Percentiles rank a stretch among this genome's conserved stretches.
These are phyloP conservation scores for Hortiboletus flavorubellus DNA, from an alignment of 768 basidiomycete species.

Conservation along the genomic window DNA sequence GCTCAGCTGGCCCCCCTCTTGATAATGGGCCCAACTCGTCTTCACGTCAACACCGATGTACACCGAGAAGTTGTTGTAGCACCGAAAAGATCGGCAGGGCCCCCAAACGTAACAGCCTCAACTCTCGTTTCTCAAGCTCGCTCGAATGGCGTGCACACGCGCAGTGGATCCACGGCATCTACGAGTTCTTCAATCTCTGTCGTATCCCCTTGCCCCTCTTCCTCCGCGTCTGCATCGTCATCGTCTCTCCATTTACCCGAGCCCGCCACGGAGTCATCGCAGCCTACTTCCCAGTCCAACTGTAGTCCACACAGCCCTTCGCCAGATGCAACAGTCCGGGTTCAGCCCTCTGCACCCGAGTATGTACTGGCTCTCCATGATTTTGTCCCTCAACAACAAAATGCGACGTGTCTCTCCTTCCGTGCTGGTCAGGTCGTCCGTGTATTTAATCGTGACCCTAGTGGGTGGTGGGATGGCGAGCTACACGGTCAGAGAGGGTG, in stretches of 20 bases:
- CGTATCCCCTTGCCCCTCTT: conserved; percentile 52
- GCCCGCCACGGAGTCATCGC: conserved; percentile 30
- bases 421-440: conserved; percentile 87
- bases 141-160: conserved; percentile 30
- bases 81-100: conserved; percentile 31
- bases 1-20: conserved; percentile 1
- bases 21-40: conserved; percentile 43
- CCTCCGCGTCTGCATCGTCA: conserved; percentile 44
- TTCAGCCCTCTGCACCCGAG: conserved; percentile 43
- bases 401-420: conserved; percentile 83
- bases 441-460: conserved; percentile 81
- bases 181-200: conserved; percentile 54
- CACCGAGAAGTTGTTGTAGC: conserved; percentile 32
- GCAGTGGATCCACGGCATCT: conserved; percentile 56
- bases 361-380: conserved; percentile 93
- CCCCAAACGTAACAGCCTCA: conserved; percentile 29
- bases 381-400: conserved; percentile 68
- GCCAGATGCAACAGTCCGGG: conserved; percentile 48
- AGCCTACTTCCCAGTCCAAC: conserved; percentile 7
- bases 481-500: conserved; percentile 85
- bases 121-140: conserved; percentile 13
- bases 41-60: conserved; percentile 48
- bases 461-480: conserved; percentile 99
- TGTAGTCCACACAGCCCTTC: conserved; percentile 41
- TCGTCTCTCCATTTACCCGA: conserved; percentile 46